Percentiles rank a stretch among this genome's conserved stretches.
These are phyloP conservation scores for Jatropha multifida DNA, from an alignment of 441 rosid genomes.

Conservation along the genomic window DNA sequence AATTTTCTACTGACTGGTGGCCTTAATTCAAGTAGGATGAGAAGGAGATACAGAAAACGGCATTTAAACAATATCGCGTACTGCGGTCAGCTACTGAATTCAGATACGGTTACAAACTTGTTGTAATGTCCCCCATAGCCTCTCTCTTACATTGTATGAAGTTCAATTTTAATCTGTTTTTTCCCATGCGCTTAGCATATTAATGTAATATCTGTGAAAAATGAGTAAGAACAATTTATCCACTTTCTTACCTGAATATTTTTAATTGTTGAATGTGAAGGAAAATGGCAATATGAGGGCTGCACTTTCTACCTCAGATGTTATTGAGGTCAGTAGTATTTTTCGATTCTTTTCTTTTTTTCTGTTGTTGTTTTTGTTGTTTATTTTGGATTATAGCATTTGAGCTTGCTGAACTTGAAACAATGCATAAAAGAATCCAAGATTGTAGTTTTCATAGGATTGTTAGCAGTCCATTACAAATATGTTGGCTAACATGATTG, in stretches of 20 bases:
- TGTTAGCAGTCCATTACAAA: background rate
- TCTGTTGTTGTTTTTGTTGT: too few relatives aligned
- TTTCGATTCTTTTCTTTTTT: background rate
- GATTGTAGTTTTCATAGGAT: background rate
- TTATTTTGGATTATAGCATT: background rate
- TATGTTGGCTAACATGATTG: background rate
- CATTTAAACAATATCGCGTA: slow-evolving; percentile 66
- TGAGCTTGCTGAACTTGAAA: background rate
- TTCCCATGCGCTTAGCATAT: background rate
- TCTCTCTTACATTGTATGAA: background rate
- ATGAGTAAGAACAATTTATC: background rate
- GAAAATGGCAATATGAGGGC: slow-evolving; percentile 78
- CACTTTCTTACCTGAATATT: background rate
- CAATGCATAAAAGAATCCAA: background rate
- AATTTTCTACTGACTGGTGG: slow-evolving; percentile 13
- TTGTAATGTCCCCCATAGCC: slow-evolving; percentile 50
- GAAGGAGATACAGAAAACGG: slow-evolving; percentile 88
- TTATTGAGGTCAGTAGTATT: slow-evolving; percentile 60
- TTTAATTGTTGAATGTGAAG: slow-evolving; percentile 39
- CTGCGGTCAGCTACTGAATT: slow-evolving; percentile 67
- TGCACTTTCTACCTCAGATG: slow-evolving; percentile 67
- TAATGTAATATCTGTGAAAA: background rate
- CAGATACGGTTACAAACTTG: slow-evolving; percentile 96
- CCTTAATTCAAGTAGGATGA: slow-evolving; percentile 56
- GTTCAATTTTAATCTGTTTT: background rate